Base-by-base conservation (phyloP, 345 rosid species). In the Citrus reticulata region DNA sequence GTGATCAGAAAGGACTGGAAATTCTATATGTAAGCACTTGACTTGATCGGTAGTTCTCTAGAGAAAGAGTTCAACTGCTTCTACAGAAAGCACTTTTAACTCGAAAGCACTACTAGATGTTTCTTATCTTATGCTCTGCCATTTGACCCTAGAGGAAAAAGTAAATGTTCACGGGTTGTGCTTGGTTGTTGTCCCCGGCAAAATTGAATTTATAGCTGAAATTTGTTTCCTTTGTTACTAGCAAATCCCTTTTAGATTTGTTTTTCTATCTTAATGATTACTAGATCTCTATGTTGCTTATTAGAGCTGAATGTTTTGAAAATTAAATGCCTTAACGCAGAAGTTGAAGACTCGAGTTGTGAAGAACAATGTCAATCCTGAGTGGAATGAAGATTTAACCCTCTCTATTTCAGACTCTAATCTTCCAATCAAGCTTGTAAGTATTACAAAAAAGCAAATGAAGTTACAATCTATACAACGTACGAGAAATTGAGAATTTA, bases 321-420 rank as follows among this genome's bases (percentile, higher is more conserved):
- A 22, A 39, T 83, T 54, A 4, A 40, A 2, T 22, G 32, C 2
- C 30, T 58, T 55, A 58, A 58, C 85, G 79, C 93, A 91, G 98
- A 93, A 89, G 82, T 73, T 95, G 83, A 93, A 90, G 83, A 93
- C 95, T 64, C 90, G 91, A 0, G 95, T 92, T 22, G 80, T 92
- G 40, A 91, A 90, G 80, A 81, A 85, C 49, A 80, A 80, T 72
- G 51, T 87, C 24, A 95, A 95, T 78, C 99, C 97, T 2, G 92
- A 88, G 69, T 93, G 98, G 98, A 85, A 93, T 61, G 99, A 93
- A 5, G 88, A 85, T 20, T 87, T 95, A 54, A 95, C 98, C 40
- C 93, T 95, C 40, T 89, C 95, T 5, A 76, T 95, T 66, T 22
- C 79, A 4, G 97, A 95, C 80, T 90, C 94, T 6, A 83, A 20